These are phyloP conservation scores for Peniophora sp. DNA, from an alignment of 1,284 basidiomycete genomes.

Conservation along the genomic window DNA sequence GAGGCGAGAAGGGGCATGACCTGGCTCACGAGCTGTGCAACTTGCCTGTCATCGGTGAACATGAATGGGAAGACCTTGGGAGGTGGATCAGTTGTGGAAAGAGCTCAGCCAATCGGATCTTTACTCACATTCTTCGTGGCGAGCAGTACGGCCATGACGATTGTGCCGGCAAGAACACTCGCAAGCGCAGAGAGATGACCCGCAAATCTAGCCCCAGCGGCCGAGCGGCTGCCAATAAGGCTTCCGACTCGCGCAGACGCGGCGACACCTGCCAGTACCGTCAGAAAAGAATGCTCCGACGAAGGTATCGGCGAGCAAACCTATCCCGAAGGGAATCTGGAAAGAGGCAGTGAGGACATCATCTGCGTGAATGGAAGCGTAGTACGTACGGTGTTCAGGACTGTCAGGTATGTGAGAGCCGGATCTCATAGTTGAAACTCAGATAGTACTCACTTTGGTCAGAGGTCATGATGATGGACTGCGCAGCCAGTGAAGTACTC, in stretches of 20 bases:
- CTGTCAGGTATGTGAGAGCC: conserved; percentile 20
- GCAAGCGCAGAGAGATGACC: conserved; percentile 58
- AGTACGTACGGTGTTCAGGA: conserved; percentile 39
- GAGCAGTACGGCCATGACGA: conserved; percentile 56
- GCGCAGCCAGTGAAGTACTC: conserved; percentile 58
- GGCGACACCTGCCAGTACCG: conserved; percentile 37
- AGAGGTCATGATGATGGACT: conserved; percentile 77
- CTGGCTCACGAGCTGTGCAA: conserved; percentile 53
- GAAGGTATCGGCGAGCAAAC: conserved; percentile 17
- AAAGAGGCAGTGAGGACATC: too few species aligned
- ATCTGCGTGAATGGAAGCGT: too few species aligned
- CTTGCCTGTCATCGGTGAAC: conserved; percentile 59
- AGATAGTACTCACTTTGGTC: conserved; percentile 54
- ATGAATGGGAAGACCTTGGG: conserved; percentile 61
- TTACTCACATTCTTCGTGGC: conserved; percentile 42
- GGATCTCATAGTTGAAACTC: neutral
- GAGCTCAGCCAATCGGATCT: neutral
- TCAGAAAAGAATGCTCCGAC: neutral
- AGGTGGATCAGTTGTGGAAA: neutral
- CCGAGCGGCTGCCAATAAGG: conserved; percentile 53
- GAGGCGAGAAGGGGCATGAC: conserved; percentile 78
- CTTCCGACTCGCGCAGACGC: conserved; percentile 71
- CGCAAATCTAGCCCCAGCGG: conserved; percentile 46
- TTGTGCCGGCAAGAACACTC: conserved; percentile 49
- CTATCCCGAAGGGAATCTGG: conserved; percentile 55